Evolutionary conservation across 2,329 filamentous ascomycete species (phyloP).

Genomic region (Massarina eburnea): DNA sequence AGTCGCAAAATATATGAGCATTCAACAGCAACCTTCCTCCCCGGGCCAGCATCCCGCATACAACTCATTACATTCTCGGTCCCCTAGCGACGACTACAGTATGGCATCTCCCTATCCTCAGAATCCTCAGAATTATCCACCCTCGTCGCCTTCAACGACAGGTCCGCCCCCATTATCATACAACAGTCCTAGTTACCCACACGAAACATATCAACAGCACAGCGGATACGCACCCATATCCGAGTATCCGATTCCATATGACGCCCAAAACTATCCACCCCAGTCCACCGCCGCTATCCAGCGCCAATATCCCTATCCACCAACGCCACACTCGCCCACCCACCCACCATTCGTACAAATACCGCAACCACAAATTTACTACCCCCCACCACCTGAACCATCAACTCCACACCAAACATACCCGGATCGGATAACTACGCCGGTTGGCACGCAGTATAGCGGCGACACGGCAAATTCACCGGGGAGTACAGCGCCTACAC

Average conservation of each 20-base stretch:
- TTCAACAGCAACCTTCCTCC: conserved; percentile 23
- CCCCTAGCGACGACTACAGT: conserved; percentile 20
- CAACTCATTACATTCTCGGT: conserved; percentile 21
- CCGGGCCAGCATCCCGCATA: conserved; percentile 14
- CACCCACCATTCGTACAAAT: conserved; percentile 11
- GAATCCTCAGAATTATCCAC: conserved; percentile 14
- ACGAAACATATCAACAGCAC: conserved; percentile 14
- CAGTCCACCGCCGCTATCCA: conserved; percentile 10
- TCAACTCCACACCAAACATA: conserved; percentile 16
- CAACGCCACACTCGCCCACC: conserved; percentile 19
- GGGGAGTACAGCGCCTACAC: conserved; percentile 30
- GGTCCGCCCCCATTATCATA: conserved; percentile 17
- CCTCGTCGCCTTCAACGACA: conserved; percentile 17
- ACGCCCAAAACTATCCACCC: conserved; percentile 26
- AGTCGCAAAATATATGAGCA: conserved; percentile 29
- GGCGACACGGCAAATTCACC: conserved; percentile 11
- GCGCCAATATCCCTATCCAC: conserved; percentile 26
- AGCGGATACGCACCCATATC: conserved; percentile 15
- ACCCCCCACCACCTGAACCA: conserved; percentile 27
- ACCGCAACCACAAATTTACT: conserved; percentile 29
- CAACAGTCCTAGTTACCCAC: conserved; percentile 8
- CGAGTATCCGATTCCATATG: conserved; percentile 11
- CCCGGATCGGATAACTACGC: conserved; percentile 16
- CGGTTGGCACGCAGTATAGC: conserved; percentile 21
- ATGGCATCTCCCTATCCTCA: conserved; percentile 19